These are phyloP conservation scores for Coemansia sp. DNA, from an alignment of 192 early-diverging fungal species.

Conservation along the genomic window DNA sequence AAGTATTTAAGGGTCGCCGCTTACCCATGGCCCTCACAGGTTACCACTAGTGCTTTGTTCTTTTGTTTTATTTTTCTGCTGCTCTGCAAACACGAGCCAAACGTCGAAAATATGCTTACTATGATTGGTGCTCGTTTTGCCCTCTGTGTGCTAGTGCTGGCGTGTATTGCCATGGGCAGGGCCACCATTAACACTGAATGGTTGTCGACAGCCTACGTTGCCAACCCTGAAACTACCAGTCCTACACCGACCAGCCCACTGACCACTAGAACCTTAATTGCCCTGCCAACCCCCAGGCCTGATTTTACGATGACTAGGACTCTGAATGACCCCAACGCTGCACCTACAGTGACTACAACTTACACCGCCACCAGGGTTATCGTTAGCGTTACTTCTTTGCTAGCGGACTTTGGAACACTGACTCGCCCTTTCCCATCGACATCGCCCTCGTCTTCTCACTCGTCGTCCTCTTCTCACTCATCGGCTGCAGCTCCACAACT, in stretches of 20 bases:
- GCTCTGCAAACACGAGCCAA: background rate
- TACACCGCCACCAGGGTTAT: background rate
- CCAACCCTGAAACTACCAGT: background rate
- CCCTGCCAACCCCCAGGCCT: background rate
- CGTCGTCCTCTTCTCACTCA: background rate
- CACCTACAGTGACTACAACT: no score
- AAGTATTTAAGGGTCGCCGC: background rate
- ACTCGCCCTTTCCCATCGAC: background rate
- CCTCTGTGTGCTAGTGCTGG: background rate
- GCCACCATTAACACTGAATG: background rate
- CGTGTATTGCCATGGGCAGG: background rate
- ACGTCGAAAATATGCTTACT: background rate
- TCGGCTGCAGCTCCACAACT: background rate
- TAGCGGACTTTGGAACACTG: background rate
- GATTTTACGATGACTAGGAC: background rate
- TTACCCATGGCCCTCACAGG: background rate
- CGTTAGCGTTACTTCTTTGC: background rate
- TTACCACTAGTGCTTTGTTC: background rate
- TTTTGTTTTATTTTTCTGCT: background rate
- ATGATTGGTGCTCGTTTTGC: background rate
- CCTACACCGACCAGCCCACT: no score
- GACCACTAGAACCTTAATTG: no score
- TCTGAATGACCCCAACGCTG: background rate
- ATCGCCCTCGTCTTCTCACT: background rate
- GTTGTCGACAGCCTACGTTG: background rate